These are phyloP conservation scores for Setaria italica DNA, from an alignment of 202 grass and related monocot genomes.

Conservation along the genomic window DNA sequence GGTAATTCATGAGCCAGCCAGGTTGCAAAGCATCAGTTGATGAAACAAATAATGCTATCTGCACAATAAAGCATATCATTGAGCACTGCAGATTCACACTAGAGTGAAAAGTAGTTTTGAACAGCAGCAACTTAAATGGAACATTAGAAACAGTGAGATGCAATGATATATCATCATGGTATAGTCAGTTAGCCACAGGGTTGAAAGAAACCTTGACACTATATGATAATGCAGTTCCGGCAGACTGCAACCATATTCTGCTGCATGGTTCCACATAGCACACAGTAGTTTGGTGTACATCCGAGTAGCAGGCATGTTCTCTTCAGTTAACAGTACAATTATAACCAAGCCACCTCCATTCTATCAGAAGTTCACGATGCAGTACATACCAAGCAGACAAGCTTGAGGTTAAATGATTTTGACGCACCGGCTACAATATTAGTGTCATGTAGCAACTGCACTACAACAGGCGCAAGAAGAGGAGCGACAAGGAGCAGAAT, in stretches of 20 bases:
- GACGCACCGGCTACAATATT: no score
- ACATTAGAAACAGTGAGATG: slow-evolving; percentile 1
- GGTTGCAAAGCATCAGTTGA: slow-evolving; percentile 87
- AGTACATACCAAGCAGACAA: background rate
- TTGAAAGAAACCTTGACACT: background rate
- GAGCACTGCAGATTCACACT: slow-evolving; percentile 21
- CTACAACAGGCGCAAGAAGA: no score
- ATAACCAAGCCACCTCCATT: background rate
- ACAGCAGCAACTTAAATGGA: slow-evolving; percentile 16
- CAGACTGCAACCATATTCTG: background rate
- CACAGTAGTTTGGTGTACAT: background rate
- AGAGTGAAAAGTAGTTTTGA: slow-evolving; percentile 27
- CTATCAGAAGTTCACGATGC: background rate
- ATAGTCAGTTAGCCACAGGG: background rate
- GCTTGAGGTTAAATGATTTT: no score
- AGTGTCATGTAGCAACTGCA: no score
- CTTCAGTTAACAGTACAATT: slow-evolving; percentile 5
- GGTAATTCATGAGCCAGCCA: slow-evolving; percentile 81
- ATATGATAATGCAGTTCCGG: background rate
- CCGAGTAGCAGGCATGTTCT: background rate
- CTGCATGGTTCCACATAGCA: background rate
- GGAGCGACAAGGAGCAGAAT: no score
- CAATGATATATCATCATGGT: background rate
- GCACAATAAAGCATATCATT: slow-evolving; percentile 35
- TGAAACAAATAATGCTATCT: slow-evolving; percentile 93